A percentile compares a stretch with the other conserved stretches of the same genome.
Evolutionary conservation across 2,329 filamentous ascomycete genomes (phyloP).

Genomic region (Penicillium capsulatum): DNA sequence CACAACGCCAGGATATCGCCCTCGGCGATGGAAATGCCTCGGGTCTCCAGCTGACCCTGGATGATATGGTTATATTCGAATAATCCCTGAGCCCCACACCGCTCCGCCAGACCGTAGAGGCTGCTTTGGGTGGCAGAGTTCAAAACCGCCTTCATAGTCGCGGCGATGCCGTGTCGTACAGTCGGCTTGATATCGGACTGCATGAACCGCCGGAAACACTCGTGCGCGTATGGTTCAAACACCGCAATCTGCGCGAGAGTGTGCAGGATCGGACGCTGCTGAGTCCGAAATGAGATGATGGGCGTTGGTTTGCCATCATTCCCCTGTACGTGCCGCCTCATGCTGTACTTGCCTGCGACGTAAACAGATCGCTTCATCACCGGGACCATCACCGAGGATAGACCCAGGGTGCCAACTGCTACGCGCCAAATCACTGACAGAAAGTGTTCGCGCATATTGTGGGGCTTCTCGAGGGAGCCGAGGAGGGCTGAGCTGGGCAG

Average conservation of each 20-base stretch:
- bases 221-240: conserved; percentile 14
- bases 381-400: conserved; percentile 14
- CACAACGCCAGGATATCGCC: conserved; percentile 17
- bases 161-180: conserved; percentile 8
- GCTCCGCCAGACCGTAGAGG: conserved; percentile 6
- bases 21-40: conserved; percentile 12
- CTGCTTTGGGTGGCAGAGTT: conserved; percentile 7
- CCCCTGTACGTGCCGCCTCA: conserved; percentile 14
- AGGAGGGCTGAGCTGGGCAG: conserved; percentile 19
- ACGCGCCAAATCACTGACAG: conserved; percentile 13
- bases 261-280: conserved; percentile 25
- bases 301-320: conserved; percentile 10
- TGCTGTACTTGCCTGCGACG: conserved; percentile 18
- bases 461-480: conserved; percentile 14
- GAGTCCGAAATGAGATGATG: conserved; percentile 23
- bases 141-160: conserved; percentile 13
- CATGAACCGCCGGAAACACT: not conserved
- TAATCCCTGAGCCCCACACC: conserved; percentile 14
- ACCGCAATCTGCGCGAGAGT: conserved; percentile 18
- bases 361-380: conserved; percentile 19
- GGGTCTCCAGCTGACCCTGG: conserved; percentile 5
- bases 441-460: conserved; percentile 9
- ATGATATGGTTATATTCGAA: conserved; percentile 15
- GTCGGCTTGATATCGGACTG: not conserved
- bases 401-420: conserved; percentile 12